phyloP scores from a whole-genome alignment of 768 basidiomycete species.

The Pulveroboletus sp. region DNA sequence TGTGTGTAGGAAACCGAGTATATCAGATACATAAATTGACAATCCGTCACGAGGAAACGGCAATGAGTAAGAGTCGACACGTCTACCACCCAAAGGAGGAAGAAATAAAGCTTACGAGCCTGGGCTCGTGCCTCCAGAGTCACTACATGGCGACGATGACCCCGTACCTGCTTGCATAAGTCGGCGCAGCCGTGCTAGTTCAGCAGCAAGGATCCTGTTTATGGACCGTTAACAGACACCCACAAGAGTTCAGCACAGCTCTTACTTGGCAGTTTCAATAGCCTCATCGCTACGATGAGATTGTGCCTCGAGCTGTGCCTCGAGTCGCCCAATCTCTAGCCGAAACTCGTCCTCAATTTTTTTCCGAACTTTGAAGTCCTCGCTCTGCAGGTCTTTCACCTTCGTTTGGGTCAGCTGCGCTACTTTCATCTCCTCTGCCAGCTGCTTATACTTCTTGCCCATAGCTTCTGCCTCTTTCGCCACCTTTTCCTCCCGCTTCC shows the following conservation, averaged over 20 bases:
- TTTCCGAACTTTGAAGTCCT: slow-evolving; percentile 44
- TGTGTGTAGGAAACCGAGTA: slow-evolving; percentile 25
- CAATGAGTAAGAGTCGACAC: background rate
- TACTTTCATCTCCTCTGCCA: slow-evolving; percentile 59
- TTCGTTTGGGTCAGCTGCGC: slow-evolving; percentile 42
- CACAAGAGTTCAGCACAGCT: background rate
- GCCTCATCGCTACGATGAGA: slow-evolving; percentile 54
- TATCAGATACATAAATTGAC: slow-evolving; percentile 31
- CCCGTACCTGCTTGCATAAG: slow-evolving; percentile 60
- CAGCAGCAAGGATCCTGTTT: slow-evolving; percentile 51
- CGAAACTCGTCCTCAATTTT: slow-evolving; percentile 61
- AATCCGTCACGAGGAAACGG: slow-evolving; percentile 18
- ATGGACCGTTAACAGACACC: background rate
- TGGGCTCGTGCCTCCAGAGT: slow-evolving; percentile 8
- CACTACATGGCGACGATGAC: slow-evolving; percentile 18
- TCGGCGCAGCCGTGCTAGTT: slow-evolving; percentile 64
- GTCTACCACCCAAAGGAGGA: background rate
- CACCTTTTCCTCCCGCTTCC: slow-evolving; percentile 64
- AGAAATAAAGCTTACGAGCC: slow-evolving; percentile 9
- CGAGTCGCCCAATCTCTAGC: slow-evolving; percentile 52
- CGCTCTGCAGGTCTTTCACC: slow-evolving; percentile 46
- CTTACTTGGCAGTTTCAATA: slow-evolving; percentile 58
- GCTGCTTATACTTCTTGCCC: slow-evolving; percentile 62
- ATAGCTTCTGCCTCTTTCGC: slow-evolving; percentile 62
- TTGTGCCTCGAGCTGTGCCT: slow-evolving; percentile 49